A percentile compares a stretch with the other conserved stretches of the same genome.
Evolutionary conservation across 768 basidiomycete genomes (phyloP).

Genomic region (Tulasnella sp.): DNA sequence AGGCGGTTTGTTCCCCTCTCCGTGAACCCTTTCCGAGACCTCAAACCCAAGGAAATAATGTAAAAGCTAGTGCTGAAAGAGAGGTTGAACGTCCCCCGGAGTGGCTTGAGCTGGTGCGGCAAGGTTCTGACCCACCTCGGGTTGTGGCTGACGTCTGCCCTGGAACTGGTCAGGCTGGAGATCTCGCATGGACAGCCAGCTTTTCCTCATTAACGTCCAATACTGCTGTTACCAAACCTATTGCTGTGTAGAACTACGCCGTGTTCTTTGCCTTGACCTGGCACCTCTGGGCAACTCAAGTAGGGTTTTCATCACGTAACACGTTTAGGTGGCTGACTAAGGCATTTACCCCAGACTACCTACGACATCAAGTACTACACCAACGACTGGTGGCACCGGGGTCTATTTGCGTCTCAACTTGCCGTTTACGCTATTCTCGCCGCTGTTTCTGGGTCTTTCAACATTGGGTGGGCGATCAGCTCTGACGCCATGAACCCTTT

Average conservation of each 20-base stretch:
- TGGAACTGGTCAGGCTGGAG: not conserved
- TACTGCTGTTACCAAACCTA: not conserved
- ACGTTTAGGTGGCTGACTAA: too few species aligned
- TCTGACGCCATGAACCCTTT: not conserved
- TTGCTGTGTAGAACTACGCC: not conserved
- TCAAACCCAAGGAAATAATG: not conserved
- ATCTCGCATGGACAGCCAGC: not conserved
- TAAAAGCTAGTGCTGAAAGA: not conserved
- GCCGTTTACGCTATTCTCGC: not conserved
- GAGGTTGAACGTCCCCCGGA: not conserved
- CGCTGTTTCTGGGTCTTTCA: not conserved
- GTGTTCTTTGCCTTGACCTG: conserved; percentile 8
- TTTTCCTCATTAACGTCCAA: conserved; percentile 9
- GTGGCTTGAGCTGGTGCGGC: not conserved
- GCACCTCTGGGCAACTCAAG: conserved; percentile 4
- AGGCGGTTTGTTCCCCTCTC: not conserved
- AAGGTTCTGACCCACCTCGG: not conserved
- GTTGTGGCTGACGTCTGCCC: not conserved
- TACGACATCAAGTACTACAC: conserved; percentile 18
- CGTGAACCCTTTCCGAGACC: not conserved
- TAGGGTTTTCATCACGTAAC: too few species aligned
- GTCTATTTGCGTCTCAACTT: not conserved
- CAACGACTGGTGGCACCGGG: conserved; percentile 9
- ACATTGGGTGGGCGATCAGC: not conserved
- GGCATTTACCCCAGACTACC: not conserved